These are phyloP conservation scores for Phylloporus sp. DNA, from an alignment of 768 basidiomycete species.

Conservation along the genomic window DNA sequence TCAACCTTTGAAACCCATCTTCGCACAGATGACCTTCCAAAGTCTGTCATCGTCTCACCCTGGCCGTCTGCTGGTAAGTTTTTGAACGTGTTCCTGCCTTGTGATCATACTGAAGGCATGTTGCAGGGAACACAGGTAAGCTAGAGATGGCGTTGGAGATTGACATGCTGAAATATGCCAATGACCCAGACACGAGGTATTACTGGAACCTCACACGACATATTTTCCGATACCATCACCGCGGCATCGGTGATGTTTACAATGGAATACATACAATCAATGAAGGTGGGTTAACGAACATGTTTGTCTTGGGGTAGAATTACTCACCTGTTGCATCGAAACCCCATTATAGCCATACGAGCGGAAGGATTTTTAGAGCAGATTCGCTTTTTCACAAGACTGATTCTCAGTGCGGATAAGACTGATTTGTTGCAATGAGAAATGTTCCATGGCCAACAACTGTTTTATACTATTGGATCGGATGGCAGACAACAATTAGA, in stretches of 20 bases:
- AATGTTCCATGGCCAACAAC: no score
- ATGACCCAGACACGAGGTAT: constrained; percentile 37
- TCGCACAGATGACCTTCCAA: constrained; percentile 20
- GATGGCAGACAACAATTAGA: no score
- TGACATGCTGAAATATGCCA: constrained; percentile 10
- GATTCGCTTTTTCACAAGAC: not conserved
- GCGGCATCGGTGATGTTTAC: constrained; percentile 26
- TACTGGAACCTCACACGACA: constrained; percentile 45
- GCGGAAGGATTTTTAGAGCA: not conserved
- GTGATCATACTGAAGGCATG: not conserved
- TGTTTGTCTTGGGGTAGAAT: not conserved
- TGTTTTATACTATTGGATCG: no score
- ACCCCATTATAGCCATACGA: not conserved
- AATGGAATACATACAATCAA: constrained; percentile 30
- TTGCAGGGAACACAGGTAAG: constrained; percentile 24
- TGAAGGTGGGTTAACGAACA: constrained; percentile 19
- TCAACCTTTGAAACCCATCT: constrained; percentile 35
- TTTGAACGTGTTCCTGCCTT: not conserved
- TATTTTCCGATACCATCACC: constrained; percentile 46
- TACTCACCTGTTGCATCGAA: no score
- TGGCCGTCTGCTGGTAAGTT: constrained; percentile 23
- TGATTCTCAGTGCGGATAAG: not conserved
- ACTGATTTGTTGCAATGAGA: not conserved
- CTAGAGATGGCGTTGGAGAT: constrained; percentile 11
- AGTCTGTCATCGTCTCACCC: constrained; percentile 34